Evolutionary conservation across 371 early-diverging fungal genomes (phyloP), one percentile per base, ranked within the genome.

Genomic region (Basidiobolus meristosporus): DNA sequence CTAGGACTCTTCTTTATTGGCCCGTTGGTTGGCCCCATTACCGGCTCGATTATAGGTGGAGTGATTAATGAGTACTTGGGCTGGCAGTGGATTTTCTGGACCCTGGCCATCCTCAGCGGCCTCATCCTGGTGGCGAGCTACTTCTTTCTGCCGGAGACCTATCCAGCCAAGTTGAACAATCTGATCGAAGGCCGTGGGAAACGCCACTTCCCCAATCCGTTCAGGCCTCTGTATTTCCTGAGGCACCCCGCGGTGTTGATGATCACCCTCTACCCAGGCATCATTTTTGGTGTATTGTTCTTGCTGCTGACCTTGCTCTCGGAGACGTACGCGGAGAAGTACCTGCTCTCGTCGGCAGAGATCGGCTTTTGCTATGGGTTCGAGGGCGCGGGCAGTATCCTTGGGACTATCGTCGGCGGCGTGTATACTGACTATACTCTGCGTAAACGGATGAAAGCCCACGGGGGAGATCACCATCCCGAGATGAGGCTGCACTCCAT

Each of bases 11-110:
- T 70, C 46, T 60, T 69, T 11, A 37, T 73, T n/a, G 73, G 74
- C 1, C 65, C 73, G 0, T 41, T 70, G 10, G 45, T 73, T 7
- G 76, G 74, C 0, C 68, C 75, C 0, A 56, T 68, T 0, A 44
- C 68, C 3, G 59, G 58, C 7, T 65, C 67, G 7, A 56, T 59
- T 14, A 47, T 59, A 6, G 65, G 65, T 5, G 63, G 63, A 5
- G 53, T 64, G 18, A 49, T 79, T 9, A 49, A 59, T 1, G 41
- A 63, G 49, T 63, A 56, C 18, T 46, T 68, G 2, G 65, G 68
- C 9, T 82, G 82, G 82, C 52, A 66, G 9, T 64, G 59, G 44
- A 71, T 72, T 21, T 77, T 77, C 46, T 77, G 73, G 65, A 47
- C 65, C 29, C 51, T 77, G 43, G 51, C 73, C 0, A 61, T 54